Evolutionary conservation across 176 grass and related monocot genomes (phyloP).

Genomic region (Musa beccarii): DNA sequence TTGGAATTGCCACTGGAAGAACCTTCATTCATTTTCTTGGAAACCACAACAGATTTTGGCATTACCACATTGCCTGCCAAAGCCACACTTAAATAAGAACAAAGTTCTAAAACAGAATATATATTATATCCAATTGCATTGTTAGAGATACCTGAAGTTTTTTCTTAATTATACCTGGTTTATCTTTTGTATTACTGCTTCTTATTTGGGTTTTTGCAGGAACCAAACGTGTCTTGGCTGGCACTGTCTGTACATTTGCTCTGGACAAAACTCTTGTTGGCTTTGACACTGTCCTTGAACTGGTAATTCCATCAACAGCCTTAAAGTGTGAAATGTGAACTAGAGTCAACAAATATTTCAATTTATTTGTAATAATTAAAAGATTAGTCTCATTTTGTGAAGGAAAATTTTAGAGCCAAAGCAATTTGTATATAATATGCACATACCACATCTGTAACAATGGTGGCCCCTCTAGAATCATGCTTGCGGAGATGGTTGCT

Average conservation of each 20-base stretch:
- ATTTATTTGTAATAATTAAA: neutral
- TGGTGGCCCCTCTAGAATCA: neutral
- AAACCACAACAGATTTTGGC: conserved; percentile 25
- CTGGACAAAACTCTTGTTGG: conserved; percentile 53
- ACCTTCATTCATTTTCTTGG: conserved; percentile 15
- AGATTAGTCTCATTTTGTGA: neutral
- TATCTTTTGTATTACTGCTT: conserved; percentile 23
- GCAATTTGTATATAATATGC: neutral
- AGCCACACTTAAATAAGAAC: neutral
- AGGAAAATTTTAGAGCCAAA: neutral
- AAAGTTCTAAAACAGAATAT: neutral
- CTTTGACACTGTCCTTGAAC: conserved; percentile 41
- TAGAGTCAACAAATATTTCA: neutral
- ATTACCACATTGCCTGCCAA: conserved; percentile 37
- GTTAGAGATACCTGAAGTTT: neutral
- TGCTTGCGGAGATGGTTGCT: neutral
- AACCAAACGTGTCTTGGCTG: conserved; percentile 22
- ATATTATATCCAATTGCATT: neutral
- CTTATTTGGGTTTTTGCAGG: conserved; percentile 37
- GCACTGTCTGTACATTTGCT: conserved; percentile 36
- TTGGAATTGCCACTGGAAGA: neutral
- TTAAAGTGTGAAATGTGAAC: neutral
- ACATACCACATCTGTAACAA: neutral
- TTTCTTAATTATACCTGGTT: neutral
- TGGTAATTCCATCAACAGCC: conserved; percentile 24